Conservation (phyloP, 257 asterid genomes). For the Leptodermis oblonga region DNA sequence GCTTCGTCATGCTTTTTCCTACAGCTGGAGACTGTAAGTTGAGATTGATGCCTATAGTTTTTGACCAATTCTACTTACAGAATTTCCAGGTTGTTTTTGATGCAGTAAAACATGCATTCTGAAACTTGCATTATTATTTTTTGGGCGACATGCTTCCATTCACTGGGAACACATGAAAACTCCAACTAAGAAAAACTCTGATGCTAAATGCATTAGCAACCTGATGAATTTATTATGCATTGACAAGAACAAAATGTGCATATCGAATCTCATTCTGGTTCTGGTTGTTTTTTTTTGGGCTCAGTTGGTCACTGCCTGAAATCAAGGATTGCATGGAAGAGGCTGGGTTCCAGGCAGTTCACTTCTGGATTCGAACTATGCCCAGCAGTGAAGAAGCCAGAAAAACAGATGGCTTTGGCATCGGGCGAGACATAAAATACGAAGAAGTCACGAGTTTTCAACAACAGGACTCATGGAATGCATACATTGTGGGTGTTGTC, state of each 20-base stretch:
- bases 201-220: neutral
- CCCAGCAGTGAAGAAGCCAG: constrained; percentile 71
- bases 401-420: constrained; percentile 60
- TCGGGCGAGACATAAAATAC: constrained; percentile 66
- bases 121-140: neutral
- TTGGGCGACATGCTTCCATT: neutral
- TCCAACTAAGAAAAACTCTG: neutral
- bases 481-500: constrained; percentile 78
- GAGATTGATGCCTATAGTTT: neutral
- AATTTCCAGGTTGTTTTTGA: neutral
- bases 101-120: neutral
- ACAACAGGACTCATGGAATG: constrained; percentile 98
- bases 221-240: neutral
- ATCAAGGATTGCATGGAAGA: constrained; percentile 87
- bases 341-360: constrained; percentile 78
- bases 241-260: neutral
- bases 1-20: constrained; percentile 88
- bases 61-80: neutral
- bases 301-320: constrained; percentile 96
- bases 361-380: constrained; percentile 85
- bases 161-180: neutral
- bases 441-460: constrained; percentile 81
- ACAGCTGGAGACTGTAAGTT: constrained; percentile 99
- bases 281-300: constrained; percentile 12
- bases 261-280: neutral